Conservation (phyloP, 2,329 filamentous ascomycete genomes). For the Aspergillus quadricinctus region DNA sequence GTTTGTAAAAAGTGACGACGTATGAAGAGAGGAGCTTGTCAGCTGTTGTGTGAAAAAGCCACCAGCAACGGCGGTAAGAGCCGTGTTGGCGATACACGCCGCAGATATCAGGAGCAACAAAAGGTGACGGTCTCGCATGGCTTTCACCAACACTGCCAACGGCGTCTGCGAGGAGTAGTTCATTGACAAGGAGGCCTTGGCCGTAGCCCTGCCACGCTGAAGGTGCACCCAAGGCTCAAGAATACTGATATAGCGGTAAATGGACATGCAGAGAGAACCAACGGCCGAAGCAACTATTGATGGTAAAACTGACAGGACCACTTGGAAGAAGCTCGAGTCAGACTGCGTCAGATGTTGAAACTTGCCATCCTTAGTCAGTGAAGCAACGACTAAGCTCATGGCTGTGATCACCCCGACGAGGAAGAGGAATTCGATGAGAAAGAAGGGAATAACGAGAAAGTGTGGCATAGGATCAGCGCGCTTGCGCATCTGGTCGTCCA, state of each 20-base stretch:
- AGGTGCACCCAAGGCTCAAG: constrained; percentile 35
- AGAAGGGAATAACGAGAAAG: constrained; percentile 31
- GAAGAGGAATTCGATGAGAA: constrained; percentile 30
- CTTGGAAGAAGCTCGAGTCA: constrained; percentile 28
- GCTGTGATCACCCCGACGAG: constrained; percentile 27
- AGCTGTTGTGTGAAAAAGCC: constrained; percentile 31
- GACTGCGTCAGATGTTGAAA: constrained; percentile 30
- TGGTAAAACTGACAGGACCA: constrained; percentile 28
- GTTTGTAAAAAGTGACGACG: constrained; percentile 21
- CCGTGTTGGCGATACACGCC: constrained; percentile 27
- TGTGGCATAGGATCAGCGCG: constrained; percentile 30
- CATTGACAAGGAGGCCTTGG: constrained; percentile 24
- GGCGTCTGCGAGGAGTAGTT: constrained; percentile 33
- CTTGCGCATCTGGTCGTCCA: constrained; percentile 20
- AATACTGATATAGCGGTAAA: constrained; percentile 31
- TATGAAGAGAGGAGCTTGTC: constrained; percentile 22
- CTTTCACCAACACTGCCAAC: constrained; percentile 25
- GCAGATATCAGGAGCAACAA: constrained; percentile 26
- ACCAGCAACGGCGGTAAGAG: constrained; percentile 28
- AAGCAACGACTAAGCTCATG: constrained; percentile 27
- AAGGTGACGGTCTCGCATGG: constrained; percentile 23
- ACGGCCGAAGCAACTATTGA: constrained; percentile 31
- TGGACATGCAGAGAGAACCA: constrained; percentile 29
- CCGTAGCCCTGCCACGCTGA: constrained; percentile 26
- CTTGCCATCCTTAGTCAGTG: constrained; percentile 24